Evolutionary conservation across 768 basidiomycete species (phyloP).

Genomic region (Auriscalpium vulgare): DNA sequence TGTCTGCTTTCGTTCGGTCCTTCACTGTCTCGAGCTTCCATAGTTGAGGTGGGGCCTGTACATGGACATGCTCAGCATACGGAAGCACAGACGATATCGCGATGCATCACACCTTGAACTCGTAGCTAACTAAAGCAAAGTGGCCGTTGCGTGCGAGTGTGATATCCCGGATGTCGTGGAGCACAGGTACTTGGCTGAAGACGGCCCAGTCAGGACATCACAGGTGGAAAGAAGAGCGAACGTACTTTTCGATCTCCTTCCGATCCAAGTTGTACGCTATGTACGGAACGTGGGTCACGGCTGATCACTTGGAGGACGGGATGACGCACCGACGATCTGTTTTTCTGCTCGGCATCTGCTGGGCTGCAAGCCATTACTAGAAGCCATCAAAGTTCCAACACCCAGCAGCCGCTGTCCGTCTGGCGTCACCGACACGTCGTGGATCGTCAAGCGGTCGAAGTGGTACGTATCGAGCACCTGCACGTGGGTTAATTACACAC

Average conservation of each 20-base stretch:
- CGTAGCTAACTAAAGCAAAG: conserved; percentile 64
- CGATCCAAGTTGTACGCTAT: conserved; percentile 61
- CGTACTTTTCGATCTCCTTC: conserved; percentile 61
- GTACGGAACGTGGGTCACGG: not conserved
- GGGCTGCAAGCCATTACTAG: conserved; percentile 54
- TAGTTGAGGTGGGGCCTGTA: conserved; percentile 65
- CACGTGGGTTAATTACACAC: not conserved
- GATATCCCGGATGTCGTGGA: conserved; percentile 67
- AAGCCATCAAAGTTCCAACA: conserved; percentile 60
- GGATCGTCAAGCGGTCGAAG: conserved; percentile 54
- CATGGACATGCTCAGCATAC: not conserved
- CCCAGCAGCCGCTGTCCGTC: conserved; percentile 58
- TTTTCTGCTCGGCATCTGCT: conserved; percentile 67
- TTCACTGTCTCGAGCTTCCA: conserved; percentile 65
- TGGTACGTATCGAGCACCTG: conserved; percentile 50
- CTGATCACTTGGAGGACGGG: not conserved
- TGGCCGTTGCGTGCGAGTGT: conserved; percentile 53
- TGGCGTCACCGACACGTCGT: conserved; percentile 64
- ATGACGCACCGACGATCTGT: conserved; percentile 54
- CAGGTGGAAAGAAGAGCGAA: conserved; percentile 1
- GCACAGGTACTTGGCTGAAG: conserved; percentile 58
- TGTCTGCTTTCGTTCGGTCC: conserved; percentile 36
- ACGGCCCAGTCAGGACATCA: conserved; percentile 5
- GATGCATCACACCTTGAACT: conserved; percentile 47
- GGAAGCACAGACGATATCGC: not conserved